Base-by-base conservation (phyloP, 2,329 filamentous ascomycete genomes). In the Simplicillium sp. region DNA sequence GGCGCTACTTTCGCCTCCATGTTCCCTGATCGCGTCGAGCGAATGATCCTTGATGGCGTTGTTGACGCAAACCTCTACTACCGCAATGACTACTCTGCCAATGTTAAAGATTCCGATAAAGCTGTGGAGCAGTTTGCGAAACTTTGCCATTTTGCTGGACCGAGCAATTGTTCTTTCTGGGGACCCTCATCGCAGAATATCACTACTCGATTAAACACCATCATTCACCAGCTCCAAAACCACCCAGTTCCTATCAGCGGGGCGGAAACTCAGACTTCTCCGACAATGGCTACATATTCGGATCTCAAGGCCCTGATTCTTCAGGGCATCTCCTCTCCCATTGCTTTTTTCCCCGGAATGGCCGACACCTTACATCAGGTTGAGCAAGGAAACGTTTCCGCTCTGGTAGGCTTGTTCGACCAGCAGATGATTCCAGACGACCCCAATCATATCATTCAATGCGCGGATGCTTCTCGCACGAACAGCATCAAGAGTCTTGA, bases 1-100 rank as follows among this genome's bases (percentile, higher is more conserved):
- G 57, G 57, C 40, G 36, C 44, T 13, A 55, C 52, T 14, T 56
- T 61, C 41, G 60, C 60, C 13, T 56, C 59, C 17, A 58, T 65
- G 54, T 65, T 63, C 48, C 61, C 61, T 2, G 59, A 59, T n/a
- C 51, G 57, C 8, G 50, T 64, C n/a, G 61, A 54, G 13, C 54
- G 56, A 40, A 54, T 65, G 46, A 33, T 65, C 9, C 50, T 64
- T 14, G 61, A 64, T 44, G 51, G 54, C 20, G 37, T 54, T 33
- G 4, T 53, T 28, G 44, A 55, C 34, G 46, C 50, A 14, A 49
- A 53, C 11, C 38, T 51, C 12, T 54, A 55, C 29, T 52, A 50
- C 20, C 33, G 45, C n/a, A 54, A 53, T 17, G 39, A 48, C 46
- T 51, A 48, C 48, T 45, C 41, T 33, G 44, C 45, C 15, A 52